Conservation (phyloP, 2,329 filamentous ascomycete genomes). For the Pseudocercospora fijiensis region DNA sequence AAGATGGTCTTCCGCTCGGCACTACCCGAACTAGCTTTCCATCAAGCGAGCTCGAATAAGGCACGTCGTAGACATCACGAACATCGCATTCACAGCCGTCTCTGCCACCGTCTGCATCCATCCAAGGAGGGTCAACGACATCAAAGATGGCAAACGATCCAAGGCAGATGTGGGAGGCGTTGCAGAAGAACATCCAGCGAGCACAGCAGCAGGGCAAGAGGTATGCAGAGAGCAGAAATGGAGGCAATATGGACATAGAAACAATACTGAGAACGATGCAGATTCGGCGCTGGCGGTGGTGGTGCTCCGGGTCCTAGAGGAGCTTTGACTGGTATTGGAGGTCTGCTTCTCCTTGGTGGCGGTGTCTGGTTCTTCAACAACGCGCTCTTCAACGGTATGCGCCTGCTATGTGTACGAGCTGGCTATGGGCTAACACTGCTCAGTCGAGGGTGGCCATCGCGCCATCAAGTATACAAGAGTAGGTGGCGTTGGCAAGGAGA, state of each 20-base stretch:
- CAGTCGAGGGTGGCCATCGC: conserved; percentile 93
- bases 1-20: background rate
- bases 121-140: background rate
- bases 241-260: conserved; percentile 1
- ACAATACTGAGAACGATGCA: conserved; percentile 27
- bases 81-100: background rate
- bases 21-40: background rate
- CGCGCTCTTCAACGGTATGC: conserved; percentile 66
- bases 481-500: conserved; percentile 91
- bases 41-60: too few relatives aligned
- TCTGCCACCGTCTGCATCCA: background rate
- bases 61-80: background rate
- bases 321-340: conserved; percentile 55
- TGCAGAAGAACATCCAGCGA: conserved; percentile 60
- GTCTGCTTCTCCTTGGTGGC: conserved; percentile 55
- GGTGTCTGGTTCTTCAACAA: conserved; percentile 59
- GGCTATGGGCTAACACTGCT: conserved; percentile 9
- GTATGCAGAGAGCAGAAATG: conserved; percentile 29
- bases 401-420: background rate
- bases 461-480: conserved; percentile 94
- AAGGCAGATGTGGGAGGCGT: conserved; percentile 64
- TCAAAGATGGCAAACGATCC: conserved; percentile 51
- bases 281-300: conserved; percentile 52
- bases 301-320: conserved; percentile 51
- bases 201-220: conserved; percentile 50